Conservation (phyloP, 768 basidiomycete species). For the Auricularia heimuer region DNA sequence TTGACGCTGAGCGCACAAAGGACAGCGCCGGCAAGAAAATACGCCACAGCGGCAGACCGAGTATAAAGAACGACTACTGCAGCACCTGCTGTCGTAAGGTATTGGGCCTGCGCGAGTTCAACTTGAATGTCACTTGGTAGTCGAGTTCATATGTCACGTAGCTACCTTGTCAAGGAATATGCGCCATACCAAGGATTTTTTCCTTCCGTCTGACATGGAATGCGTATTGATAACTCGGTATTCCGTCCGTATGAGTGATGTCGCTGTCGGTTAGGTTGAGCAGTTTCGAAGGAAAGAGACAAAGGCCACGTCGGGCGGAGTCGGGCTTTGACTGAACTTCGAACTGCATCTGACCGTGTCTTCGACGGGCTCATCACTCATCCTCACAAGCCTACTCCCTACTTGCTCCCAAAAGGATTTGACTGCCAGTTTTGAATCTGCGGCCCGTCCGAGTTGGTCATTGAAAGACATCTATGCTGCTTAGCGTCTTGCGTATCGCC, state of each 20-base stretch:
- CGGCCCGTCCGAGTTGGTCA: neutral
- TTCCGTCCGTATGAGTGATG: too few relatives aligned
- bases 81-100: neutral
- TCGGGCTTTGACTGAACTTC: too few relatives aligned
- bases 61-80: constrained; percentile 33
- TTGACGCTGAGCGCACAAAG: constrained; percentile 43
- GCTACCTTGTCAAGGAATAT: neutral
- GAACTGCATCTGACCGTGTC: too few relatives aligned
- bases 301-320: too few relatives aligned
- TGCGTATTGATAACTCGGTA: too few relatives aligned
- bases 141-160: neutral
- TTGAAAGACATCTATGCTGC: neutral
- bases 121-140: neutral
- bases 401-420: too few relatives aligned
- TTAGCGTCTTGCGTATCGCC: neutral
- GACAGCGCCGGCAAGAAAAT: constrained; percentile 49
- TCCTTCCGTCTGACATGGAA: too few relatives aligned
- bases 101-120: neutral
- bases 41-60: constrained; percentile 49
- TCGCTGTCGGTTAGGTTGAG: too few relatives aligned
- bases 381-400: too few relatives aligned
- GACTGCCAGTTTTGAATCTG: too few relatives aligned
- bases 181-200: neutral
- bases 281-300: too few relatives aligned
- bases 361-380: too few relatives aligned